Percentiles rank a stretch among this genome's conserved stretches.
phyloP scores from a whole-genome alignment of 23 red algal genomes.

The Cyanidiococcus yangmingshanensis region DNA sequence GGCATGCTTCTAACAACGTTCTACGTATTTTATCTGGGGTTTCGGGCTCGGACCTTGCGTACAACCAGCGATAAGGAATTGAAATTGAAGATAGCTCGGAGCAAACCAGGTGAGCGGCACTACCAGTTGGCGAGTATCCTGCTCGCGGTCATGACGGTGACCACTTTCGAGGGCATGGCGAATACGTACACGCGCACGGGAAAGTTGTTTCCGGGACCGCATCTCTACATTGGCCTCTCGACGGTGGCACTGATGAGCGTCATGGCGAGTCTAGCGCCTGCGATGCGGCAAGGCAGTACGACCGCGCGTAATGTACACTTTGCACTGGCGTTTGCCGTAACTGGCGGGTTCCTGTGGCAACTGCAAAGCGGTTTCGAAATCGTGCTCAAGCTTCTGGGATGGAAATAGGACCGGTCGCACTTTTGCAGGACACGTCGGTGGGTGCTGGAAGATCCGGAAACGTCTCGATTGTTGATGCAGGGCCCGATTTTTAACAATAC shows the following conservation, averaged over 20 bases:
- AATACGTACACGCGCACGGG: conserved; percentile 91
- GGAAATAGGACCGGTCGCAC: conserved; percentile 39
- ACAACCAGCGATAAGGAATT: conserved; percentile 41
- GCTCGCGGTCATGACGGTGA: conserved; percentile 67
- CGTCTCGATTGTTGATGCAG: too few relatives aligned
- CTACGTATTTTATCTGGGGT: conserved; percentile 88
- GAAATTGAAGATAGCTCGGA: conserved; percentile 54
- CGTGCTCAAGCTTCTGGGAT: conserved; percentile 71
- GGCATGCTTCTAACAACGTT: conserved; percentile 37
- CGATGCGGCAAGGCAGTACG: conserved; percentile 59
- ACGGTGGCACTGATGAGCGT: conserved; percentile 58
- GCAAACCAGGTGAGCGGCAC: conserved; percentile 47
- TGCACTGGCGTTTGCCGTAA: conserved; percentile 40
- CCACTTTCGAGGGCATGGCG: conserved; percentile 90
- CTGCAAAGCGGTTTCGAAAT: conserved; percentile 78
- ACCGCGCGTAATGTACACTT: conserved; percentile 72
- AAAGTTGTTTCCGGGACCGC: conserved; percentile 96
- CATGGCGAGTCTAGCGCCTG: conserved; percentile 67
- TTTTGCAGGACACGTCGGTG: too few relatives aligned
- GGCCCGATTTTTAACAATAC: too few relatives aligned
- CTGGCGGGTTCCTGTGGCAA: conserved; percentile 74
- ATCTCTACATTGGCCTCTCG: conserved; percentile 84
- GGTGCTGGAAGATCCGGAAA: too few relatives aligned
- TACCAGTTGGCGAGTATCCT: conserved; percentile 40
- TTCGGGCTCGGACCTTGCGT: conserved; percentile 50